These are phyloP conservation scores for Calonectria henricotiae DNA, from an alignment of 2,329 filamentous ascomycete genomes.

Conservation along the genomic window DNA sequence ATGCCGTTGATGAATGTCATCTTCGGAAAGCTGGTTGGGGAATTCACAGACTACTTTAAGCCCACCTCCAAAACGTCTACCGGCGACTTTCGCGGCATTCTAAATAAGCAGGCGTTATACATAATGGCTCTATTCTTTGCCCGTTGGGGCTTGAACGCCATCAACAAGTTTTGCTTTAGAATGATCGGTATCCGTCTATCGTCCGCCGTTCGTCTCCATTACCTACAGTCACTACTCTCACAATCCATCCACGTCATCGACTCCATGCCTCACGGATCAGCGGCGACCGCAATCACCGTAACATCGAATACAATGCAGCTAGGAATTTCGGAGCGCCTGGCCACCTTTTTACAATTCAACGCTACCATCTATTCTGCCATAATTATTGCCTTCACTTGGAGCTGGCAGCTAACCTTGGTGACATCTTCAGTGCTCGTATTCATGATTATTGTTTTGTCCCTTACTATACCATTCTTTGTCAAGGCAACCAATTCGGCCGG, in stretches of 20 bases:
- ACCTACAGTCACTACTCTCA: conserved; percentile 66
- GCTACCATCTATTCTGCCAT: conserved; percentile 64
- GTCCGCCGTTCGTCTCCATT: conserved; percentile 67
- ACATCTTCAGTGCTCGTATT: conserved; percentile 66
- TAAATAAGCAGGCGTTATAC: conserved; percentile 49
- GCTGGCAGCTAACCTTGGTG: conserved; percentile 69
- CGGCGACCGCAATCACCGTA: conserved; percentile 69
- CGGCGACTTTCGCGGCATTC: conserved; percentile 33
- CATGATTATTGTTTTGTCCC: conserved; percentile 54
- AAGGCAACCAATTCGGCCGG: conserved; percentile 44
- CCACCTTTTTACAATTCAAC: conserved; percentile 62
- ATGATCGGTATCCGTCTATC: conserved; percentile 69
- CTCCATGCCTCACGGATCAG: conserved; percentile 66
- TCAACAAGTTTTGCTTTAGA: conserved; percentile 59
- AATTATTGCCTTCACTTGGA: conserved; percentile 68
- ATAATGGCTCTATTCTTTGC: conserved; percentile 50
- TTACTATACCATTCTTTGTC: conserved; percentile 49
- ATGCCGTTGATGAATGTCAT: conserved; percentile 60
- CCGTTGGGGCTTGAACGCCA: conserved; percentile 47
- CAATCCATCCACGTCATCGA: conserved; percentile 69
- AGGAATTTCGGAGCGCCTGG: conserved; percentile 69
- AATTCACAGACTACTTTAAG: conserved; percentile 52
- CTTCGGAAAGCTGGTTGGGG: conserved; percentile 54
- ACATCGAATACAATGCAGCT: conserved; percentile 70
- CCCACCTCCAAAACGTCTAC: conserved; percentile 42